Percentiles rank a stretch among this genome's conserved stretches.
Evolutionary conservation across 2,329 filamentous ascomycete species (phyloP).

Genomic region (Claviceps cyperi): DNA sequence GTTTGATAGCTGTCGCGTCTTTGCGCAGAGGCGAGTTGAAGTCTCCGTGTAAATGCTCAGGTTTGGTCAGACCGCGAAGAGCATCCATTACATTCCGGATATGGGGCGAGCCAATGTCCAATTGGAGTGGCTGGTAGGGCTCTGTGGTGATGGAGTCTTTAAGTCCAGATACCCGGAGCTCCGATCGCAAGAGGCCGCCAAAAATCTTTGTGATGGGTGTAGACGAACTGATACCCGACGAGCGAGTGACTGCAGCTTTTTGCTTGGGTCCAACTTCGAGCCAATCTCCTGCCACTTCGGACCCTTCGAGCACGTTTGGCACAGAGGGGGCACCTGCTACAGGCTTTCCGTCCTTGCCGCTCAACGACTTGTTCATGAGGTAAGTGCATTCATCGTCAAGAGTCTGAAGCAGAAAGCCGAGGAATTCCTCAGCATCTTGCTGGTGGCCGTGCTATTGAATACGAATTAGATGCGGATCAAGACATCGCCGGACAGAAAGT

Average conservation of each 20-base stretch:
- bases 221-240: conserved; percentile 59
- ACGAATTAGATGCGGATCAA: not conserved
- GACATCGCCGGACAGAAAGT: not conserved
- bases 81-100: conserved; percentile 88
- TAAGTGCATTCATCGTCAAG: conserved; percentile 83
- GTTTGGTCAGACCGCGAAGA: conserved; percentile 65
- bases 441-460: conserved; percentile 69
- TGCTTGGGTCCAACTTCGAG: conserved; percentile 89
- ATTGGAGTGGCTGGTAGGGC: conserved; percentile 83
- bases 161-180: conserved; percentile 71
- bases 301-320: conserved; percentile 16
- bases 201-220: conserved; percentile 92
- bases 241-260: conserved; percentile 70
- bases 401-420: conserved; percentile 83
- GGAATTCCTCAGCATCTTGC: conserved; percentile 93
- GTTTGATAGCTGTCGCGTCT: conserved; percentile 71
- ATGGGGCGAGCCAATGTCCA: conserved; percentile 80
- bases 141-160: conserved; percentile 88
- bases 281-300: conserved; percentile 45
- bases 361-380: conserved; percentile 40
- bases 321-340: conserved; percentile 16
- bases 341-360: conserved; percentile 26
- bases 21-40: conserved; percentile 68
- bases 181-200: conserved; percentile 77
- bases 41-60: conserved; percentile 74